A percentile compares a stretch with the other conserved stretches of the same genome.
Evolutionary conservation across 441 rosid genomes (phyloP).

Genomic region (Euphorbia schlechtendalii): DNA sequence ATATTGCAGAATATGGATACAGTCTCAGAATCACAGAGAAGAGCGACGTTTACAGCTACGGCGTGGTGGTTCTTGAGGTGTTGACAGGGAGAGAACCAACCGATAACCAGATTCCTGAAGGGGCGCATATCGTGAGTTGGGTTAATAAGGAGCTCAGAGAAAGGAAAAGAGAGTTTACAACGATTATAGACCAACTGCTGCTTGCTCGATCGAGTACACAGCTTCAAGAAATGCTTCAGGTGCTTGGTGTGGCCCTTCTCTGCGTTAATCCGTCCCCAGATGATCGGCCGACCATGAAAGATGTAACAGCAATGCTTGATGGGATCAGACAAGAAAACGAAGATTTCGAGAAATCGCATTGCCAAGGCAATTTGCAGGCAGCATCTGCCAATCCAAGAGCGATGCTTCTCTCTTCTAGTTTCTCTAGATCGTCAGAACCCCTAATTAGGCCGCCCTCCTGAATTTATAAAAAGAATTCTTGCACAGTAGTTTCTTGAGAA

Average conservation of each 20-base stretch:
- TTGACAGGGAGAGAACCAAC: conserved; percentile 76
- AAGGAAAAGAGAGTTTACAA: conserved; percentile 47
- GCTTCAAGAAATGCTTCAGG: conserved; percentile 82
- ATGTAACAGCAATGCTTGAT: conserved; percentile 70
- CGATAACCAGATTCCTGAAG: conserved; percentile 51
- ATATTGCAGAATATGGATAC: conserved; percentile 64
- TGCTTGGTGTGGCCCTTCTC: conserved; percentile 77
- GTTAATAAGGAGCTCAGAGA: conserved; percentile 56
- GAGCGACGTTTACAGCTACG: conserved; percentile 88
- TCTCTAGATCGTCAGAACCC: conserved; percentile 59
- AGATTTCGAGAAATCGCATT: conserved; percentile 42
- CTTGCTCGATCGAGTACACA: conserved; percentile 46
- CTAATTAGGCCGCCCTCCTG: conserved; percentile 46
- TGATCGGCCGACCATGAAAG: conserved; percentile 87
- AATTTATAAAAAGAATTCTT: conserved; percentile 15
- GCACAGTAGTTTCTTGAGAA: conserved; percentile 18
- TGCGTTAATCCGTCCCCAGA: conserved; percentile 65
- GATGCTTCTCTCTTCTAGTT: conserved; percentile 48
- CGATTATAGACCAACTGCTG: conserved; percentile 60
- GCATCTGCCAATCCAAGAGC: conserved; percentile 25
- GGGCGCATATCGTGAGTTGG: conserved; percentile 71
- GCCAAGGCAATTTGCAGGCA: conserved; percentile 22
- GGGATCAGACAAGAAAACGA: conserved; percentile 60
- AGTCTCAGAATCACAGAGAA: conserved; percentile 67
- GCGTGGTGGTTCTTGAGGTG: conserved; percentile 73